These are phyloP conservation scores for Penicillium sp. DNA, from an alignment of 2,329 filamentous ascomycete species.

Conservation along the genomic window DNA sequence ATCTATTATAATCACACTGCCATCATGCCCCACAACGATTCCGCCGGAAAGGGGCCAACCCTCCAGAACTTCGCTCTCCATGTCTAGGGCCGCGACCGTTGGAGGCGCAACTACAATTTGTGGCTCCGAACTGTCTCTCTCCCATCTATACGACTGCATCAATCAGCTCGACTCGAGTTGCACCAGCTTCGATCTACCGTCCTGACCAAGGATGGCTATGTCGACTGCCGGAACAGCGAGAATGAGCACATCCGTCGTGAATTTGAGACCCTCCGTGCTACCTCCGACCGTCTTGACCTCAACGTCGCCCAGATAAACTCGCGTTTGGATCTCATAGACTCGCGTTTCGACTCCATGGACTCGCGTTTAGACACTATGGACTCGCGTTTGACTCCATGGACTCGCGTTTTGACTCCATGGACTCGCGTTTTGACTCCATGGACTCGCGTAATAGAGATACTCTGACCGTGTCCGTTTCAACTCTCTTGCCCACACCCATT, in stretches of 20 bases:
- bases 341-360: too few species aligned
- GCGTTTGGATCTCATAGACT: too few species aligned
- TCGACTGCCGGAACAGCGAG: slow-evolving; percentile 40
- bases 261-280: slow-evolving; percentile 36
- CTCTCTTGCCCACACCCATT: slow-evolving; percentile 37
- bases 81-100: slow-evolving; percentile 36
- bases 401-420: too few species aligned
- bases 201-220: slow-evolving; percentile 41
- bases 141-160: slow-evolving; percentile 38
- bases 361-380: too few species aligned
- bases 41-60: slow-evolving; percentile 39
- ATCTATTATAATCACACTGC: not conserved
- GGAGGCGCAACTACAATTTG: slow-evolving; percentile 36
- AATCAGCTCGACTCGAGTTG: slow-evolving; percentile 39
- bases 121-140: slow-evolving; percentile 36
- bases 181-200: slow-evolving; percentile 37
- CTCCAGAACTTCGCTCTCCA: slow-evolving; percentile 37
- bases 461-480: slow-evolving; percentile 41
- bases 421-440: slow-evolving; percentile 19
- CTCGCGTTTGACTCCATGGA: too few species aligned
- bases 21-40: slow-evolving; percentile 31
- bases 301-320: too few species aligned
- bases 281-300: slow-evolving; percentile 36
- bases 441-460: slow-evolving; percentile 36
- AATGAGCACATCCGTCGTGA: slow-evolving; percentile 41